Evolutionary conservation across 768 basidiomycete species (phyloP).

Genomic region (Rhizopogon vinicolor): DNA sequence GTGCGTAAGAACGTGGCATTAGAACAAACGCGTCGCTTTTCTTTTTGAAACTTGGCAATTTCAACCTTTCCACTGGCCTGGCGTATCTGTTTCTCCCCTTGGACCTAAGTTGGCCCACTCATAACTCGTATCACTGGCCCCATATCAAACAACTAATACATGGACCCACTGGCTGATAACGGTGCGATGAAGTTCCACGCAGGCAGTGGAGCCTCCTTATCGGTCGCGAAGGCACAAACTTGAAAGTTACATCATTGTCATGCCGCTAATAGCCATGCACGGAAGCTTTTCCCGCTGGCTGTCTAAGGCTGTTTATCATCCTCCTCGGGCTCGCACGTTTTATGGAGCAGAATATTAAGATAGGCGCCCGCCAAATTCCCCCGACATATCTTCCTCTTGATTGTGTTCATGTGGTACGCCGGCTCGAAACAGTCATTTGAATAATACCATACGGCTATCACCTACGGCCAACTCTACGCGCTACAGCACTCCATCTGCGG

Average conservation of each 20-base stretch:
- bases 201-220: conserved; percentile 1
- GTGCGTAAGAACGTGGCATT: conserved; percentile 3
- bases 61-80: background rate
- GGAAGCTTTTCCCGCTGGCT: background rate
- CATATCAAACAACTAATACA: background rate
- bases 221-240: background rate
- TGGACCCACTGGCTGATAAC: background rate
- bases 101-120: background rate
- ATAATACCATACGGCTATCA: background rate
- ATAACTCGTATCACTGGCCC: background rate
- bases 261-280: background rate
- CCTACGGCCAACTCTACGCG: background rate
- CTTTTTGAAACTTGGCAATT: background rate
- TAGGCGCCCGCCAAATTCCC: background rate
- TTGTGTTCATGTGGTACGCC: background rate
- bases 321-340: background rate
- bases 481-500: background rate
- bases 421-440: background rate
- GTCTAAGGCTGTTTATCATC: background rate
- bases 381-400: background rate
- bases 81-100: background rate
- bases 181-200: background rate
- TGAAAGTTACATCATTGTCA: background rate
- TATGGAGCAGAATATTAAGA: background rate
- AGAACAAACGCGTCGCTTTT: background rate